These are phyloP conservation scores for Dactylellina haptotyla DNA, from an alignment of 2,329 filamentous ascomycete genomes.

Conservation along the genomic window DNA sequence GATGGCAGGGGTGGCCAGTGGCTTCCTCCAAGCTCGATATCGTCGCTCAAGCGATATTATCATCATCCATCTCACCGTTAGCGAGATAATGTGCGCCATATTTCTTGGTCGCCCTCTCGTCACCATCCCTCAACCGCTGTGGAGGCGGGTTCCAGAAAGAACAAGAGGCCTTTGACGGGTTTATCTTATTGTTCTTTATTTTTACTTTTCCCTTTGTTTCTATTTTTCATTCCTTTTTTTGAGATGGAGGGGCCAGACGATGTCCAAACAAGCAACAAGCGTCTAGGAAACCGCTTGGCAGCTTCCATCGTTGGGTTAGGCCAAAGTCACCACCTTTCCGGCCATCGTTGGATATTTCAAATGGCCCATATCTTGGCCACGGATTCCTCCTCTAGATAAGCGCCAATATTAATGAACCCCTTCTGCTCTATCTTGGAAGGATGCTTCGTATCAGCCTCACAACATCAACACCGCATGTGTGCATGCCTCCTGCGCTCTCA, in stretches of 20 bases:
- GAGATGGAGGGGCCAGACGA: slow-evolving; percentile 2
- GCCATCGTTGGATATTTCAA: background rate
- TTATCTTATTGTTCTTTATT: background rate
- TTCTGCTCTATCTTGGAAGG: too few species aligned
- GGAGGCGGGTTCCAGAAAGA: slow-evolving; percentile 4
- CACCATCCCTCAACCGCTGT: slow-evolving; percentile 37
- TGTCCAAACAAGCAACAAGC: background rate
- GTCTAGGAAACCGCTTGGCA: background rate
- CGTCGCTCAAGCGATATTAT: slow-evolving; percentile 7
- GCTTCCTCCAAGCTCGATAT: too few species aligned
- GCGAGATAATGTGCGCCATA: slow-evolving; percentile 53
- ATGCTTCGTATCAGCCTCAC: too few species aligned
- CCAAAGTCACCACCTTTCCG: background rate
- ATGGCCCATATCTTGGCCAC: too few species aligned
- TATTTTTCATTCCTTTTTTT: background rate
- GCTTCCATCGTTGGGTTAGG: background rate
- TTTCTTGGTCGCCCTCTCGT: slow-evolving; percentile 31
- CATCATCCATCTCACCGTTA: slow-evolving; percentile 13
- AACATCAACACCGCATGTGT: too few species aligned
- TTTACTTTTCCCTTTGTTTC: background rate
- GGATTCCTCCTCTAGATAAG: too few species aligned
- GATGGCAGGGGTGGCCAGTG: too few species aligned
- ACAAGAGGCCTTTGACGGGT: too few species aligned
- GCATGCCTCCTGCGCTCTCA: too few species aligned
- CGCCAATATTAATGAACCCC: too few species aligned